Percentiles rank a stretch among this genome's conserved stretches.
These are phyloP conservation scores for Coelastrella sp. DNA, from an alignment of 139 green algal genomes.

Conservation along the genomic window DNA sequence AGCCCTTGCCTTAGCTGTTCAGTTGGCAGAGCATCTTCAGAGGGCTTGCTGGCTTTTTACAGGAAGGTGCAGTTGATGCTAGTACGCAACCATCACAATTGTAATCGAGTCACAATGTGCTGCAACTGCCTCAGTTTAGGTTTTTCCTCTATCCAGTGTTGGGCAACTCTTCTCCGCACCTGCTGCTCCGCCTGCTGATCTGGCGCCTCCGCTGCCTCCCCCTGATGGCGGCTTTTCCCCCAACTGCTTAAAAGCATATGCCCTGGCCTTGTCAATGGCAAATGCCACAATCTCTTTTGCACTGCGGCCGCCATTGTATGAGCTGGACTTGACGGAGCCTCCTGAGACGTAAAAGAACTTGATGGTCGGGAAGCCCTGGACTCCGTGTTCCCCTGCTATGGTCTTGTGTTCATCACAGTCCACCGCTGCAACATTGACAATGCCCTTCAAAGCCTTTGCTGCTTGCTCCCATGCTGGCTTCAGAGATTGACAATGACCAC, in stretches of 20 bases:
- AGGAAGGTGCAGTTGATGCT: no score
- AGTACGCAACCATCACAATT: no score
- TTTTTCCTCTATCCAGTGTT: no score
- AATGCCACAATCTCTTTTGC: conserved; percentile 86
- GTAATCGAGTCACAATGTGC: no score
- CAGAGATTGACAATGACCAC: conserved; percentile 46
- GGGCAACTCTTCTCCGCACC: no score
- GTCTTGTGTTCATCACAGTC: conserved; percentile 75
- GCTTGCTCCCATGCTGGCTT: conserved; percentile 67
- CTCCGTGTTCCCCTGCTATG: conserved; percentile 66
- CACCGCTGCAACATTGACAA: conserved; percentile 79
- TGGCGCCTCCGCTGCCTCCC: conserved; percentile 37
- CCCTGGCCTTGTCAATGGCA: conserved; percentile 77
- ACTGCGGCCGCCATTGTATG: conserved; percentile 80
- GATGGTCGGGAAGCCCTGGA: conserved; percentile 90
- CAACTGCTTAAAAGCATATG: conserved; percentile 62
- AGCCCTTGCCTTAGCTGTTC: no score
- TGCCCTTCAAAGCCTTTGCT: conserved; percentile 76
- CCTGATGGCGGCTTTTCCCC: conserved; percentile 53
- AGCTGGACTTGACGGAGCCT: conserved; percentile 66
- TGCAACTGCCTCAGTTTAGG: no score
- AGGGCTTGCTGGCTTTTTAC: no score
- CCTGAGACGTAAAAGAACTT: conserved; percentile 76
- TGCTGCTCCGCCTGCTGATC: background rate
- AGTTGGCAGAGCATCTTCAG: no score